These are phyloP conservation scores for Noccaea bulbosa DNA, from an alignment of 345 rosid species.

Conservation along the genomic window DNA sequence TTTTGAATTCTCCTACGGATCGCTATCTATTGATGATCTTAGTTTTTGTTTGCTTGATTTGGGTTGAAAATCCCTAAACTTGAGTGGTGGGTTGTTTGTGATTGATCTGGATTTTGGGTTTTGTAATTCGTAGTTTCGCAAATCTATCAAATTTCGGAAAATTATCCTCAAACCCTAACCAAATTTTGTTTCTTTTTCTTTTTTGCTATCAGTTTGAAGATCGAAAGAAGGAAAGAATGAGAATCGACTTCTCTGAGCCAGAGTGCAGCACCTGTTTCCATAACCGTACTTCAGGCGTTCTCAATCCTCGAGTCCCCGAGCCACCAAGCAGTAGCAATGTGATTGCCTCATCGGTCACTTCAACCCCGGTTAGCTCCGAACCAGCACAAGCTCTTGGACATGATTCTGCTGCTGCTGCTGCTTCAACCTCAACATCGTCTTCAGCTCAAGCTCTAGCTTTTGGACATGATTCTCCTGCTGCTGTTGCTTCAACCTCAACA, in stretches of 20 bases:
- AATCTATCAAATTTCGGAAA: neutral
- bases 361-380: constrained; percentile 1
- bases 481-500: constrained; percentile 1
- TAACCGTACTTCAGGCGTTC: neutral
- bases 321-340: neutral
- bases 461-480: neutral
- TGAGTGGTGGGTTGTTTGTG: neutral
- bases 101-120: constrained; percentile 11
- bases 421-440: constrained; percentile 10
- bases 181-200: neutral
- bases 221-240: constrained; percentile 18
- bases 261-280: constrained; percentile 27
- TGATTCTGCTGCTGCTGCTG: neutral
- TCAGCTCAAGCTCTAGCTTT: constrained; percentile 3
- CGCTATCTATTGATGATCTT: neutral
- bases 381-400: constrained; percentile 8
- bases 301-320: constrained; percentile 13
- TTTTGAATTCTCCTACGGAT: neutral
- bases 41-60: neutral
- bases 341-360: neutral
- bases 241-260: constrained; percentile 29
- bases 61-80: neutral
- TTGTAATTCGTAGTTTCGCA: constrained; percentile 2
- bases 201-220: constrained; percentile 16
- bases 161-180: neutral